A percentile compares a stretch with the other conserved stretches of the same genome.
phyloP scores from a whole-genome alignment of 2,329 filamentous ascomycete species.

The Tolypocladium nubicola region DNA sequence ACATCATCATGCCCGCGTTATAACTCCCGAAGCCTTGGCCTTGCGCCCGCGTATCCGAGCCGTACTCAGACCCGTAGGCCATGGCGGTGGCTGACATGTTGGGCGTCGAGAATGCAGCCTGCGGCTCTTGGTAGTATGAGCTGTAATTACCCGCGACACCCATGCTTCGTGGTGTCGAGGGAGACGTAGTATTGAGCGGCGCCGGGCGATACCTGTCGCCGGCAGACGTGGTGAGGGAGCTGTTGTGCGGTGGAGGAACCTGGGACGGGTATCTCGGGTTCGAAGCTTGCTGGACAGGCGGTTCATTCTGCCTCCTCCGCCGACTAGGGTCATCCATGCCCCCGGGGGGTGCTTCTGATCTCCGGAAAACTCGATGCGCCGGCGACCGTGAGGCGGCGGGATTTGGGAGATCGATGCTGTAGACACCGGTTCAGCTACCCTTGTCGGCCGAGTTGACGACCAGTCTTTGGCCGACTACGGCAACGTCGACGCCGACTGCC shows the following conservation, averaged over 20 bases:
- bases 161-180: slow-evolving; percentile 38
- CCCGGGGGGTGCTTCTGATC: slow-evolving; percentile 32
- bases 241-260: slow-evolving; percentile 36
- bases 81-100: slow-evolving; percentile 46
- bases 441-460: background rate
- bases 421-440: background rate
- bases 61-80: slow-evolving; percentile 55
- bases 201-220: slow-evolving; percentile 37
- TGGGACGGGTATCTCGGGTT: slow-evolving; percentile 42
- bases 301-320: slow-evolving; percentile 65
- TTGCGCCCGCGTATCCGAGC: slow-evolving; percentile 48
- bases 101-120: slow-evolving; percentile 39
- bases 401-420: background rate
- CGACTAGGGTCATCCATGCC: slow-evolving; percentile 74
- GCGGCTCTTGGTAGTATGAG: slow-evolving; percentile 47
- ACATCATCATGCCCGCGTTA: slow-evolving; percentile 62
- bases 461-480: background rate
- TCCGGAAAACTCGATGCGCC: slow-evolving; percentile 40
- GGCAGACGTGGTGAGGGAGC: slow-evolving; percentile 17
- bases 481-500: background rate
- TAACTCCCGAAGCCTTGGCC: slow-evolving; percentile 46
- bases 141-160: slow-evolving; percentile 46
- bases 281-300: slow-evolving; percentile 51
- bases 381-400: background rate
- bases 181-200: slow-evolving; percentile 34